Conservation (phyloP, 805 yeast species). For the Trichomonascus vanleenenianus region DNA sequence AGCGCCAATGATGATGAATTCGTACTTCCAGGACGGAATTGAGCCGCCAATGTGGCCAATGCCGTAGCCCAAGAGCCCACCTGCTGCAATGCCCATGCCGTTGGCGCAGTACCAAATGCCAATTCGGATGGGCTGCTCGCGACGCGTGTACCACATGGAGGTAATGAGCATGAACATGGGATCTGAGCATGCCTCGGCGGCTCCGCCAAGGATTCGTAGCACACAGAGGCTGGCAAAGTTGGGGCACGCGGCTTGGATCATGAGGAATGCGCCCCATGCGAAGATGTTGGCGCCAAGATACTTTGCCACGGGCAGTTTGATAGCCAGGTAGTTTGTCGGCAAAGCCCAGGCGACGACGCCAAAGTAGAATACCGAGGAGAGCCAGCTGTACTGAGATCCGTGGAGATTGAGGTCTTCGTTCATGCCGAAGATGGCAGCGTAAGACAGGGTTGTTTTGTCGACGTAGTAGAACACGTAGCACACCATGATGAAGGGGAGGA, state of each 20-base stretch:
- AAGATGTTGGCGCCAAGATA: constrained; percentile 14
- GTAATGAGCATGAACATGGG: constrained; percentile 51
- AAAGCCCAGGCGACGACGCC: constrained; percentile 41
- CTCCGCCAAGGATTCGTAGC: constrained; percentile 13
- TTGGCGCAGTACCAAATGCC: constrained; percentile 28
- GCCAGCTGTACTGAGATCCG: constrained; percentile 37
- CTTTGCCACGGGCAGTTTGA: constrained; percentile 16
- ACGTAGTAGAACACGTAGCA: constrained; percentile 13
- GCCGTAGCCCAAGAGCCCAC: constrained; percentile 17
- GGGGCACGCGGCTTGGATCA: constrained; percentile 13
- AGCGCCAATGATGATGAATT: constrained; percentile 53
- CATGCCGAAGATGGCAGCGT: constrained; percentile 45
- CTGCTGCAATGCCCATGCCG: constrained; percentile 29
- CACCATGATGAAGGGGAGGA: constrained; percentile 13
- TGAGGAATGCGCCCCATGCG: constrained; percentile 16
- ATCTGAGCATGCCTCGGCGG: constrained; percentile 13
- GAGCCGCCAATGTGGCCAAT: constrained; percentile 17
- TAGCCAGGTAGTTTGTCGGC: constrained; percentile 37
- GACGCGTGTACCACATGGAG: constrained; percentile 50
- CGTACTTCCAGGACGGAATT: constrained; percentile 50
- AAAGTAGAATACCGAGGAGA: constrained; percentile 38
- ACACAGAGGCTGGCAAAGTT: constrained; percentile 11
- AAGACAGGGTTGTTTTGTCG: constrained; percentile 47
- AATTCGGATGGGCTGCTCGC: constrained; percentile 45
- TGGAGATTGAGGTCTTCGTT: constrained; percentile 34